Conservation (phyloP, 331 rosid species). For the Saraca asoca region DNA sequence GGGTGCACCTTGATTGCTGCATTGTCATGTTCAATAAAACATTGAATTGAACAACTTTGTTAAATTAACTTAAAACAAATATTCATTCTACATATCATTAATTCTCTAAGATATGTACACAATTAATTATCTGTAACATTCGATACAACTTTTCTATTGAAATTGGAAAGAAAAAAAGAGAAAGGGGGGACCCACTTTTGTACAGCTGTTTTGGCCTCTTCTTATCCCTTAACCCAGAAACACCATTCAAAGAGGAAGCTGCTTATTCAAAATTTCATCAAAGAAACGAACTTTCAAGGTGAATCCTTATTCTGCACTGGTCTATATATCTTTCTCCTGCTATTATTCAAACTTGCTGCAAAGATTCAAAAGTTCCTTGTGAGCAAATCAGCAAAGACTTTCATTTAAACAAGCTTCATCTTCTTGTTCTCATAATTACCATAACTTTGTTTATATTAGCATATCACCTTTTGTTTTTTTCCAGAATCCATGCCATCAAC, state of each 20-base stretch:
- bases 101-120: slow-evolving; percentile 19
- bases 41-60: not conserved
- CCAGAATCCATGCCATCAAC: not conserved
- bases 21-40: not conserved
- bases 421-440: no score
- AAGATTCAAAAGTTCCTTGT: slow-evolving; percentile 7
- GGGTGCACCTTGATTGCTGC: no score
- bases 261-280: not conserved
- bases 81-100: not conserved
- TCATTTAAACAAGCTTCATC: not conserved
- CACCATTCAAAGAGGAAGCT: no score
- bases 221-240: no score
- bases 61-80: not conserved
- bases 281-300: not conserved
- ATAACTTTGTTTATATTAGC: no score
- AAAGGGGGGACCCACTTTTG: not conserved
- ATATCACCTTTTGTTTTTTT: not conserved
- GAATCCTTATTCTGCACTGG: slow-evolving; percentile 42
- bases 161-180: not conserved
- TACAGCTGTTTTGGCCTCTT: no score
- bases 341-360: slow-evolving; percentile 41
- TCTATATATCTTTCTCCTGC: slow-evolving; percentile 40
- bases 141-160: not conserved
- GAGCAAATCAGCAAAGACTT: not conserved
- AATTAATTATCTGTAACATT: slow-evolving; percentile 3